Conservation (phyloP, 116 monocot species). For the Thalassia testudinum region DNA sequence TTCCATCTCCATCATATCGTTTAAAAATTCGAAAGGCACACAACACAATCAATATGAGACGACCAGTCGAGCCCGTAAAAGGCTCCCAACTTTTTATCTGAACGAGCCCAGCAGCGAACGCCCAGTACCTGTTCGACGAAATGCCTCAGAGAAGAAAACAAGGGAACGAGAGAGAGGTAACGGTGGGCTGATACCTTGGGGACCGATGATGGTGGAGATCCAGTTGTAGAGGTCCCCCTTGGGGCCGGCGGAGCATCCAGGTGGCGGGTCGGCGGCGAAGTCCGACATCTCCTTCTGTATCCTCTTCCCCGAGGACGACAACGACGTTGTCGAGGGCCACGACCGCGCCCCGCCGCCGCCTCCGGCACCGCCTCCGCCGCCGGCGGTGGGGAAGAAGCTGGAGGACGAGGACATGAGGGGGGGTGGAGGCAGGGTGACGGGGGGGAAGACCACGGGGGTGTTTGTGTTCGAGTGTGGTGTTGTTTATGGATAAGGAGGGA, state of each 20-base stretch:
- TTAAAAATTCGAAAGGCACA: too few relatives aligned
- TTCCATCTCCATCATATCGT: too few relatives aligned
- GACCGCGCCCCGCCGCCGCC: slow-evolving; percentile 27
- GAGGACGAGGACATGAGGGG: slow-evolving; percentile 12
- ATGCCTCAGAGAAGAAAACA: neutral
- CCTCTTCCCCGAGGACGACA: slow-evolving; percentile 55
- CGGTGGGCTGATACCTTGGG: slow-evolving; percentile 24
- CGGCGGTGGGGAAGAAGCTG: slow-evolving; percentile 13
- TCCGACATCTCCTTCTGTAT: slow-evolving; percentile 75
- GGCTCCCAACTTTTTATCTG: too few relatives aligned
- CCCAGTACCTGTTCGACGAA: too few relatives aligned
- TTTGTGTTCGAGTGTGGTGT: too few relatives aligned
- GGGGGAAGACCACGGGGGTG: too few relatives aligned
- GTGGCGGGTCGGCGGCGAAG: slow-evolving; percentile 46
- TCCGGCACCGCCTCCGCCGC: slow-evolving; percentile 13
- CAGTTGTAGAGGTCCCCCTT: slow-evolving; percentile 92
- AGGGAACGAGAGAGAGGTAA: neutral
- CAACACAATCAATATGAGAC: too few relatives aligned
- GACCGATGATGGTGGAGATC: slow-evolving; percentile 86
- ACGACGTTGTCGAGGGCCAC: slow-evolving; percentile 49
- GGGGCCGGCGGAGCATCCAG: slow-evolving; percentile 81
- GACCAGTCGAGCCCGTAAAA: too few relatives aligned
- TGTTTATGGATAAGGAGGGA: too few relatives aligned
- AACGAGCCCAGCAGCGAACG: too few relatives aligned
- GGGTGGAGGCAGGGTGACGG: too few relatives aligned